phyloP scores from a whole-genome alignment of 2,329 filamentous ascomycete species.

The Aspergillus viridinutans region DNA sequence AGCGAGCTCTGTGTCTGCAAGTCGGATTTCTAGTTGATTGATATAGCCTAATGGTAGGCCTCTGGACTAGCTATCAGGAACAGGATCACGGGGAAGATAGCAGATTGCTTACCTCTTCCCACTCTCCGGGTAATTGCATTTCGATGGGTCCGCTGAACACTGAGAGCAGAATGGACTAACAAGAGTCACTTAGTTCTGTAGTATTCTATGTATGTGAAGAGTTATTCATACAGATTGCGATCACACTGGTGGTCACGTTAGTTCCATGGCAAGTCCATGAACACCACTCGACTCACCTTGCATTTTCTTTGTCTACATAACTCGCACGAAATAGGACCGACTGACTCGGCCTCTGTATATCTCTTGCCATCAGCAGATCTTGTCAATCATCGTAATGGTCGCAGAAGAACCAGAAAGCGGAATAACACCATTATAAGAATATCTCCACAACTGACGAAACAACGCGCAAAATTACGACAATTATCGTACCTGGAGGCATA shows the following conservation, averaged over 20 bases:
- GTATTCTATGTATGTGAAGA: too few species aligned
- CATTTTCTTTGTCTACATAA: slow-evolving; percentile 18
- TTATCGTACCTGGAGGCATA: background rate
- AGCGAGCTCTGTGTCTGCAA: slow-evolving; percentile 28
- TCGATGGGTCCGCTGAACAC: slow-evolving; percentile 7
- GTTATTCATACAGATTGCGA: slow-evolving; percentile 9
- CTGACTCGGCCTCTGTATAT: background rate
- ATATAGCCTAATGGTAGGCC: slow-evolving; percentile 34
- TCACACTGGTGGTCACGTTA: slow-evolving; percentile 11
- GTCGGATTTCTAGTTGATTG: slow-evolving; percentile 36
- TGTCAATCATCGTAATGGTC: background rate
- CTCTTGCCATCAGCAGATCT: background rate
- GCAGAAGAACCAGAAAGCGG: too few species aligned
- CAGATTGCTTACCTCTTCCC: slow-evolving; percentile 12
- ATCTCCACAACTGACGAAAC: background rate
- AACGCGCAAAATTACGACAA: background rate
- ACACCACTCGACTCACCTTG: slow-evolving; percentile 6
- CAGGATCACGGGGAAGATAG: background rate
- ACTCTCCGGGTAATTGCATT: slow-evolving; percentile 16
- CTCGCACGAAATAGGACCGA: slow-evolving; percentile 11
- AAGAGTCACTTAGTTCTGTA: background rate
- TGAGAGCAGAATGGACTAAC: slow-evolving; percentile 14
- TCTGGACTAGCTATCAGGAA: background rate
- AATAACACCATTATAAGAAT: too few species aligned
- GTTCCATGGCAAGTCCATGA: background rate